phyloP scores from a whole-genome alignment of 345 rosid species.

The Salix dunnii region DNA sequence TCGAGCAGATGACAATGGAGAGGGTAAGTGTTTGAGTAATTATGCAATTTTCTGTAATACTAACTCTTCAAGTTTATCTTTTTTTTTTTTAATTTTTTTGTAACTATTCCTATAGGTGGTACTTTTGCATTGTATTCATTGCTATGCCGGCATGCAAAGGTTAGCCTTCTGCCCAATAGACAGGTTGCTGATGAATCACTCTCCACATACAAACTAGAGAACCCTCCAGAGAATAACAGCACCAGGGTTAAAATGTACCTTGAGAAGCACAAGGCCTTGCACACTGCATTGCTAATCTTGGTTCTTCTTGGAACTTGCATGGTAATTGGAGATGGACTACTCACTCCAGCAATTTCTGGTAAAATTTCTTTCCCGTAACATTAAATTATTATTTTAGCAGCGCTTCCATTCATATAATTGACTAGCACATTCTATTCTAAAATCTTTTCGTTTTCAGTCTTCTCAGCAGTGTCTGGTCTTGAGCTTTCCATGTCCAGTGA shows the following conservation, averaged over 20 bases:
- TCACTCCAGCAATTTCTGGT: slow-evolving; percentile 99
- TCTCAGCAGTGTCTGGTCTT: slow-evolving; percentile 96
- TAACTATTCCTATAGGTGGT: slow-evolving; percentile 57
- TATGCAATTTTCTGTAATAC: background rate
- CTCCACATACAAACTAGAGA: slow-evolving; percentile 88
- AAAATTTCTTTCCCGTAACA: slow-evolving; percentile 4
- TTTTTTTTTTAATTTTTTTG: background rate
- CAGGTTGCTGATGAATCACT: slow-evolving; percentile 94
- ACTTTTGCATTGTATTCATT: slow-evolving; percentile 91
- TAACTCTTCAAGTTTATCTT: background rate
- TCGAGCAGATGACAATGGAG: slow-evolving; percentile 95
- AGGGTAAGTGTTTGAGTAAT: slow-evolving; percentile 49
- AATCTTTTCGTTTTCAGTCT: slow-evolving; percentile 42
- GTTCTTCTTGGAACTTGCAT: slow-evolving; percentile 99
- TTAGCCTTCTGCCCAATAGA: slow-evolving; percentile 89
- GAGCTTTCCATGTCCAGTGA: slow-evolving; percentile 87
- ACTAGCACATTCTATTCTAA: background rate
- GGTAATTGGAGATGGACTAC: slow-evolving; percentile 98
- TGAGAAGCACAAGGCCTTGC: slow-evolving; percentile 78
- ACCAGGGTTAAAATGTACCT: slow-evolving; percentile 64
- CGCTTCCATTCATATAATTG: background rate
- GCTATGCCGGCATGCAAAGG: slow-evolving; percentile 90
- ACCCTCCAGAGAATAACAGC: slow-evolving; percentile 57
- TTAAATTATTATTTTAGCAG: background rate
- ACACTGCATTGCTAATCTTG: slow-evolving; percentile 80